Base-by-base conservation (phyloP, 345 rosid species). In the Jatropha curcas region DNA sequence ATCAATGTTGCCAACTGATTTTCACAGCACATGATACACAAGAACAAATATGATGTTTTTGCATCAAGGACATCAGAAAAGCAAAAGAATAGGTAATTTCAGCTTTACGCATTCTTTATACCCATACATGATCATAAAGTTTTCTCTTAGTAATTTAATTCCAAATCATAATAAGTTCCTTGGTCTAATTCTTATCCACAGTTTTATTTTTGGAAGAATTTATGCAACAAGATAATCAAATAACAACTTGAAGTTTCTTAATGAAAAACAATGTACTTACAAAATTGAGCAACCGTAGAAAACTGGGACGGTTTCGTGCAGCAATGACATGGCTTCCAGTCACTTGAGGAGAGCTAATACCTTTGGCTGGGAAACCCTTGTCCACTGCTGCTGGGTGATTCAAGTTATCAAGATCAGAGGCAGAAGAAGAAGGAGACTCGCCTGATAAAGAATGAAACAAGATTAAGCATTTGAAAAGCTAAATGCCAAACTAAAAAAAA, bases 371-470 rank as follows among this genome's bases (percentile, higher is more conserved):
- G 67, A 82, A 79, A 81, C 82, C 84, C 82, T 85, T 90, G 72
- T 93, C 97, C 48, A 71, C 82, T 73, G 88, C 71, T 79, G 89
- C 81, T 70, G 88, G 84, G 77, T 91, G 88, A 79, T 93, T 93
- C 81, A 91, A 83, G 76, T 96, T 93, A 82, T 93, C 98, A 56
- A 96, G 84, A 79, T 93, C 96, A 48, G 99, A 96, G 53, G 95
- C 99, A 81, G 99, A 91, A 53, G 99, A 96, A 71, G 98, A 91
- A 76, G 99, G 97, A 76, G 99, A 96, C 79, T 93, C 99, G 27
- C 96, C 99, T 96, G 82, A 78, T 46, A 76, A 64, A 65, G n/a
- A 41, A 48, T 48, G 28, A 46, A 20, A 25, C 41, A 57, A 55
- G 7, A 62, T 24, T 45, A 16, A 33, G 52, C 17, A 48, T 27